Evolutionary conservation across 306 rosid species (phyloP).

Genomic region (Vigna nakashimae): DNA sequence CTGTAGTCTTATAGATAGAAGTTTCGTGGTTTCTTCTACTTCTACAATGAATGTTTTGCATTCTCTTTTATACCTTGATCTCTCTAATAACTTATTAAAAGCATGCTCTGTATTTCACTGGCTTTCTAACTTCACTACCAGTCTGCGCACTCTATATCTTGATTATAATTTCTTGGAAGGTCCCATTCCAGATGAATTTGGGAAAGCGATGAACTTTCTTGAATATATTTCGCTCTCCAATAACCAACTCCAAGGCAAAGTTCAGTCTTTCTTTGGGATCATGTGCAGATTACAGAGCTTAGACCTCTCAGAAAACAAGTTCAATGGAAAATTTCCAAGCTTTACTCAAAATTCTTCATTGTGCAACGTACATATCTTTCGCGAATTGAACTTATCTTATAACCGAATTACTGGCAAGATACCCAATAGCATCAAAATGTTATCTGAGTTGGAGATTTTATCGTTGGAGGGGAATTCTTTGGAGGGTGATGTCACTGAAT

Average conservation of each 20-base stretch:
- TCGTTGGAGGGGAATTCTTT: background rate
- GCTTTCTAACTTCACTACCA: constrained; percentile 27
- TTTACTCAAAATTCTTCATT: background rate
- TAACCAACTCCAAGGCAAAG: constrained; percentile 21
- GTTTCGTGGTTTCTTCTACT: background rate
- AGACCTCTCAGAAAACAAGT: rapidly evolving
- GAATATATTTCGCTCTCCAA: rapidly evolving
- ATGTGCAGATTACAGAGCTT: constrained; percentile 5
- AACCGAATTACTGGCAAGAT: background rate
- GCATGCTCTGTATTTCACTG: background rate
- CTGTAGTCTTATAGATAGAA: background rate
- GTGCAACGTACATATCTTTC: background rate
- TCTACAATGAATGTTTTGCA: background rate
- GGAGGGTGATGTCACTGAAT: background rate
- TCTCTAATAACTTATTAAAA: background rate
- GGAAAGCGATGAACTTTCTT: constrained; percentile 3
- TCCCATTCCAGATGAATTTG: background rate
- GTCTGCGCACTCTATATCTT: background rate
- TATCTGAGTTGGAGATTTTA: background rate
- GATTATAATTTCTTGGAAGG: background rate
- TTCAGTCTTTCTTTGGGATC: constrained; percentile 6
- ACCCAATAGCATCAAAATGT: background rate
- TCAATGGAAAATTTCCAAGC: background rate
- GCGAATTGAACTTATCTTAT: background rate
- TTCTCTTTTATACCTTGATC: background rate